A percentile compares a stretch with the other conserved stretches of the same genome.
Conservation (phyloP, 176 grass and related monocot genomes). For the Coix lacrymajobi region DNA sequence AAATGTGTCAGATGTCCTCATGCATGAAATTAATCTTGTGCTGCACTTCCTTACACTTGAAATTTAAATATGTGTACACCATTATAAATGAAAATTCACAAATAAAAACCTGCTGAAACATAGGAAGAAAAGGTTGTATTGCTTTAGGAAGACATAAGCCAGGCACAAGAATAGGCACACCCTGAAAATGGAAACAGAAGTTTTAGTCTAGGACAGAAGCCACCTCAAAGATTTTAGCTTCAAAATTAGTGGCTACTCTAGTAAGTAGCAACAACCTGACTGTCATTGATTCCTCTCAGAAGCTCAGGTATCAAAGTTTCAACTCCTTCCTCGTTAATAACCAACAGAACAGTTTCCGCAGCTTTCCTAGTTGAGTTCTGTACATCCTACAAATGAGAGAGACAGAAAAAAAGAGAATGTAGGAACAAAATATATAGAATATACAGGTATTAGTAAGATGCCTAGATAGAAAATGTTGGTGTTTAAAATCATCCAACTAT, state of each 20-base stretch:
- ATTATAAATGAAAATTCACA: neutral
- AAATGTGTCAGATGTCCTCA: conserved; percentile 21
- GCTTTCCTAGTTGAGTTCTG: conserved; percentile 76
- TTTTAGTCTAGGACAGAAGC: conserved; percentile 6
- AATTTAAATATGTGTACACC: neutral
- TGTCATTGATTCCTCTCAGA: conserved; percentile 74
- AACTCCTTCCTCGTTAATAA: conserved; percentile 90
- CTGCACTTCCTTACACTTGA: neutral
- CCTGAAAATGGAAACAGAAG: conserved; percentile 73
- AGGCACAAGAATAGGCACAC: conserved; percentile 76
- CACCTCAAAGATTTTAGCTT: neutral
- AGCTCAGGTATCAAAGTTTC: conserved; percentile 80
- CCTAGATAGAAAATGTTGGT: neutral
- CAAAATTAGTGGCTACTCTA: neutral
- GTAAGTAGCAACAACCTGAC: conserved; percentile 51
- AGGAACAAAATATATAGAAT: neutral
- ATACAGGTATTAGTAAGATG: conserved; percentile 1
- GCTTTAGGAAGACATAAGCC: conserved; percentile 93
- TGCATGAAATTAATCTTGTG: neutral
- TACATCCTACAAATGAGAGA: too few species aligned
- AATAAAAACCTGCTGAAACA: conserved; percentile 78
- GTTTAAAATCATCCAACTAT: too few species aligned
- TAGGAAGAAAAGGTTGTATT: conserved; percentile 83
- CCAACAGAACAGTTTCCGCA: conserved; percentile 84
- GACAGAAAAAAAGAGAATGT: conserved; percentile 9